These are phyloP conservation scores for Neofusicoccum kwambonambiense DNA, from an alignment of 2,329 filamentous ascomycete species.

Conservation along the genomic window DNA sequence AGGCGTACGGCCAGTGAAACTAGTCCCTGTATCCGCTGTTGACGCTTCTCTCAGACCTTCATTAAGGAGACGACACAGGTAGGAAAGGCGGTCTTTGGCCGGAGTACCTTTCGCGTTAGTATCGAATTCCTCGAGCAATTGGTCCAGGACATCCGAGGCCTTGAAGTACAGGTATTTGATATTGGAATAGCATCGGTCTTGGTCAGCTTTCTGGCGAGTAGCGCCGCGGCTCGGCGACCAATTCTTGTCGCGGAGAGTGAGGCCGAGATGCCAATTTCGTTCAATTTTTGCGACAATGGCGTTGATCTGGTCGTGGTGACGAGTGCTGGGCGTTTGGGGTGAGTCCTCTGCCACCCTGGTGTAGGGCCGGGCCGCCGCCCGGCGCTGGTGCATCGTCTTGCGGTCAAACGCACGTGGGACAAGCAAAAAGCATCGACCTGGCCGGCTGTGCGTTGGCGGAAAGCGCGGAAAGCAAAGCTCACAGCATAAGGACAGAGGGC, in stretches of 20 bases:
- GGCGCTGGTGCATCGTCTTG: background rate
- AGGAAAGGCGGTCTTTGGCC: constrained; percentile 12
- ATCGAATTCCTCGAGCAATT: constrained; percentile 24
- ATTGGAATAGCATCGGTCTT: constrained; percentile 21
- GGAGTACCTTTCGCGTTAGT: background rate
- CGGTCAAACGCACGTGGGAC: background rate
- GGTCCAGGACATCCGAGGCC: constrained; percentile 20
- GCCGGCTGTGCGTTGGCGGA: background rate
- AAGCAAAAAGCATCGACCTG: background rate
- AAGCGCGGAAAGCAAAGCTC: background rate
- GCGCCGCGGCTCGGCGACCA: constrained; percentile 27
- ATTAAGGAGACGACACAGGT: constrained; percentile 23
- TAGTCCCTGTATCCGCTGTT: background rate
- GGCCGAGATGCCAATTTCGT: background rate
- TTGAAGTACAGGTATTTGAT: constrained; percentile 27
- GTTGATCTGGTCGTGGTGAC: background rate
- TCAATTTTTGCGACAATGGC: background rate
- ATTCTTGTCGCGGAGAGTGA: constrained; percentile 14
- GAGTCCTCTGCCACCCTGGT: background rate
- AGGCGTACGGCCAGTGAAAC: background rate
- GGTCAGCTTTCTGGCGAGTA: background rate
- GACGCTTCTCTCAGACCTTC: background rate
- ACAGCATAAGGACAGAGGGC: background rate
- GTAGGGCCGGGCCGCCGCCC: background rate
- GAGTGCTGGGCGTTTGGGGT: background rate